Evolutionary conservation across 2,329 filamentous ascomycete genomes (phyloP).

Genomic region (Atkinsonella hypoxylon): DNA sequence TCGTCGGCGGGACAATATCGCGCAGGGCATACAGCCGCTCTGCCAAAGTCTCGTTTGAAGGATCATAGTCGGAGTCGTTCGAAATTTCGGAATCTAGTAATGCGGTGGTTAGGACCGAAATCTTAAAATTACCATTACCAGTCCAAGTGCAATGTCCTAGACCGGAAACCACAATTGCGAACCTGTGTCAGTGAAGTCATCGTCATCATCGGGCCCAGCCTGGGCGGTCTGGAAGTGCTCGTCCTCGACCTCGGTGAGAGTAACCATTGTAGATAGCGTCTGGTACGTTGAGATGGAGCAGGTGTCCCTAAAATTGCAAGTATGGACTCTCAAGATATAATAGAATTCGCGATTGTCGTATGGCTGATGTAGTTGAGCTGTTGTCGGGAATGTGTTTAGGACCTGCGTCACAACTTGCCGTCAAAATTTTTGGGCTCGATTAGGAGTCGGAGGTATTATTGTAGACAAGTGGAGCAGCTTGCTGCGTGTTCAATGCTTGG

Average conservation of each 20-base stretch:
- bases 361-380: not conserved
- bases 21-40: slow-evolving; percentile 62
- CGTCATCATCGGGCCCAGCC: slow-evolving; percentile 64
- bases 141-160: not conserved
- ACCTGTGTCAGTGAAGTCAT: slow-evolving; percentile 93
- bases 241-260: slow-evolving; percentile 92
- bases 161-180: slow-evolving; percentile 19
- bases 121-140: no score
- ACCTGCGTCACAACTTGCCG: slow-evolving; percentile 1
- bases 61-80: slow-evolving; percentile 61
- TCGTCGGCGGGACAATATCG: slow-evolving; percentile 64
- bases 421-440: slow-evolving; percentile 3
- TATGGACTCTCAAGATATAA: not conserved
- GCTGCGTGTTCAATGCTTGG: not conserved
- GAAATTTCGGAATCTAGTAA: slow-evolving; percentile 68
- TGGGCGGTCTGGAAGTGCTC: slow-evolving; percentile 77
- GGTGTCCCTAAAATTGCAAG: not conserved
- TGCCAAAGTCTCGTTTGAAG: slow-evolving; percentile 43
- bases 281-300: not conserved
- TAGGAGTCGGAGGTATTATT: not conserved
- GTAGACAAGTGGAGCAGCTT: not conserved
- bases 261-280: slow-evolving; percentile 59
- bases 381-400: not conserved
- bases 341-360: not conserved
- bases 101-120: slow-evolving; percentile 1